phyloP scores from a whole-genome alignment of 1,284 basidiomycete genomes.

The Trichosporon asahii region DNA sequence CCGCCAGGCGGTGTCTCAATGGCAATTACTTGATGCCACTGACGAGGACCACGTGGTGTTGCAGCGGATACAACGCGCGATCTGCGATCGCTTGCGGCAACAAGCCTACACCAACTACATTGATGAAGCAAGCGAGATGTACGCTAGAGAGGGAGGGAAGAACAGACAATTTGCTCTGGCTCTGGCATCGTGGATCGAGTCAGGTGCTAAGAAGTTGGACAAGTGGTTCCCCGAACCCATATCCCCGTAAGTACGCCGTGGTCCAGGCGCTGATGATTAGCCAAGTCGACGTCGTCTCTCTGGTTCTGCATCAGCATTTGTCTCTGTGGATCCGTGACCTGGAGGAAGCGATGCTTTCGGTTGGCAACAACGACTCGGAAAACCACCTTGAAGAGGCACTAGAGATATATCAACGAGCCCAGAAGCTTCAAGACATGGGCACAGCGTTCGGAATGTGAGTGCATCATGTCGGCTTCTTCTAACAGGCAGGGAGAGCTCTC shows the following conservation, averaged over 20 bases:
- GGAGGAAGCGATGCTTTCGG: constrained; percentile 56
- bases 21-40: constrained; percentile 63
- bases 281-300: constrained; percentile 71
- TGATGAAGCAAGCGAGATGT: constrained; percentile 58
- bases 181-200: constrained; percentile 86
- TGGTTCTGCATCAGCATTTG: constrained; percentile 69
- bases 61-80: constrained; percentile 58
- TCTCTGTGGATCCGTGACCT: constrained; percentile 75
- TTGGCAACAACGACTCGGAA: constrained; percentile 54
- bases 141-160: constrained; percentile 37
- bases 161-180: constrained; percentile 55
- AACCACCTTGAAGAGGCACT: constrained; percentile 86
- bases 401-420: constrained; percentile 66
- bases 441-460: constrained; percentile 60
- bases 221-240: constrained; percentile 74
- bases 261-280: constrained; percentile 49
- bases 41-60: constrained; percentile 45
- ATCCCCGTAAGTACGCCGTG: constrained; percentile 61
- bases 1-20: constrained; percentile 68
- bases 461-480: background rate
- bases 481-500: constrained; percentile 24
- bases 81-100: constrained; percentile 66
- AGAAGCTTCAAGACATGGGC: constrained; percentile 67
- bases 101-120: constrained; percentile 69
- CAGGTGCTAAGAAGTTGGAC: constrained; percentile 72